Base-by-base conservation (phyloP, 805 yeast species). In the Kodamaea restingae region DNA sequence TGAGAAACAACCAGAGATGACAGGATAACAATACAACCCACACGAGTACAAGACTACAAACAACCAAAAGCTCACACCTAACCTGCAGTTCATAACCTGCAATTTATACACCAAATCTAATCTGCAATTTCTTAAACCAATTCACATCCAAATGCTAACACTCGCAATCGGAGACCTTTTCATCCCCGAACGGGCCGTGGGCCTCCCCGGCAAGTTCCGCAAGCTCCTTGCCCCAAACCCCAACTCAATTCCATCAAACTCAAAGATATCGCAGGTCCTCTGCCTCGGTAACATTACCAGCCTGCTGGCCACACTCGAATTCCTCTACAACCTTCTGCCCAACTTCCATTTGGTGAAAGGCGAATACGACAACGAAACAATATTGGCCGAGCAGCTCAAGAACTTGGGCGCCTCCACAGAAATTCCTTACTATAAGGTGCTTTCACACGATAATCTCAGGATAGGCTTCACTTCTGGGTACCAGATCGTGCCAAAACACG, bases 381-480 rank as follows among this genome's bases (percentile, higher is more conserved):
- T 66, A 0, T 49, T 67, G 32, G 28, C 54, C 4, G 72, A 66
- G 43, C 66, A 65, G 39, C 48, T 61, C 40, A 38, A 47, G 33
- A 31, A 47, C 15, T 45, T 55, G 18, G 40, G 35, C 24, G 31
- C 35, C 3, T 17, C 26, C 14, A 9, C 41, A 22, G 46, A 41
- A 7, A 49, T 32, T 5, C 56, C 11, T 57, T 83, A 33, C 95
- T 76, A 81, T 32, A 66, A 78, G 18, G 80, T 83, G 3, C 77
- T 88, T 27, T 71, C 72, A 10, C 80, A 75, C 40, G 96, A 88
- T 18, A 73, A 75, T 42, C 73, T 91, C 42, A 77, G 80, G 39
- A 79, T 91, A 35, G 98, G 98, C 2, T 75, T 90, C 47, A 79
- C 91, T 10, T 82, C 86, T 51, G 96, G 97, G 4, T 82, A 80